Conservation (phyloP, 2,329 filamentous ascomycete genomes). For the Trichophyton verrucosum region DNA sequence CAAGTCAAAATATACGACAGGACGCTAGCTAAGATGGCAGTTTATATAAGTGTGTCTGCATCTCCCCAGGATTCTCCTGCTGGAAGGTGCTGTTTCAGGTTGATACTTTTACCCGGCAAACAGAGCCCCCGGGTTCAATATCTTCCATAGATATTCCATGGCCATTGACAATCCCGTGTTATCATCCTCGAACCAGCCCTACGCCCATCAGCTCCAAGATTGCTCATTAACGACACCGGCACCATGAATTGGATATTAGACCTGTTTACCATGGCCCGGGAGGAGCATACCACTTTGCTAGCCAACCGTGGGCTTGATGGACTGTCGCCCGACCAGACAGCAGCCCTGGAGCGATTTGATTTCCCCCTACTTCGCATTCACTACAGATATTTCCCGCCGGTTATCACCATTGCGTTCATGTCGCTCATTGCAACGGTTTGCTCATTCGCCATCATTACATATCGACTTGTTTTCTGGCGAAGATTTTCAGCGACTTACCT, state of each 20-base stretch:
- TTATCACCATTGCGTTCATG: conserved; percentile 19
- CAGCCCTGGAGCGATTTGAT: not conserved
- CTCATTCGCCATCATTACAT: conserved; percentile 38
- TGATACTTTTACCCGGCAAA: not conserved
- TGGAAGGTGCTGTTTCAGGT: not conserved
- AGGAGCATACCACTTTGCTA: not conserved
- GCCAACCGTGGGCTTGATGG: not conserved
- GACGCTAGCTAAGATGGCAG: not conserved
- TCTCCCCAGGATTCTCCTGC: not conserved
- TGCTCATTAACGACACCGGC: not conserved
- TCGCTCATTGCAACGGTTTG: conserved; percentile 34
- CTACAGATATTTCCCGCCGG: not conserved
- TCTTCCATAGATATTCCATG: not conserved
- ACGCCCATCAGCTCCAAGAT: not conserved
- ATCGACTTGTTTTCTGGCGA: conserved; percentile 39
- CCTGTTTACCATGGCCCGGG: not conserved
- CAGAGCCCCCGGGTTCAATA: not conserved
- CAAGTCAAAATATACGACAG: not conserved
- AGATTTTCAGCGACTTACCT: conserved; percentile 37
- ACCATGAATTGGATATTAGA: not conserved
- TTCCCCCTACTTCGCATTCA: not conserved
- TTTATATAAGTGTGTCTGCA: not conserved
- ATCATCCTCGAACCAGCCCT: not conserved
- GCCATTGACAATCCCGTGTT: not conserved
- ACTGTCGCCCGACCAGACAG: not conserved